Evolutionary conservation across 179 eudicot species (phyloP).

Genomic region (Silene coronaria): DNA sequence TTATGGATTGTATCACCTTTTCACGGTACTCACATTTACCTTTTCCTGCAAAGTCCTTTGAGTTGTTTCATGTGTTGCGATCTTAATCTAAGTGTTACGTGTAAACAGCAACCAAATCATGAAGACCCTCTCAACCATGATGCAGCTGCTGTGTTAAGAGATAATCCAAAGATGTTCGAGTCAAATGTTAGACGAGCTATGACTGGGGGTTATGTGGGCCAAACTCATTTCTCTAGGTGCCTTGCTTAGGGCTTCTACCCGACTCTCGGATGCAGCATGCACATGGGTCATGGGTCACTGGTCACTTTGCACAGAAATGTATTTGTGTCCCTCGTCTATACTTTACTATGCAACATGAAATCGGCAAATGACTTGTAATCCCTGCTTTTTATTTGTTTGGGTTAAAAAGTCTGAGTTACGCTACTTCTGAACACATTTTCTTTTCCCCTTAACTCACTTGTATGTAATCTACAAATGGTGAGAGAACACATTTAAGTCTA

Average conservation of each 20-base stretch:
- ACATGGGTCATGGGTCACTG: constrained; percentile 2
- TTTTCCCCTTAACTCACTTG: constrained; percentile 18
- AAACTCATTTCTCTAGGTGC: constrained; percentile 56
- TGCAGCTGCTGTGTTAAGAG: constrained; percentile 87
- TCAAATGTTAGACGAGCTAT: constrained; percentile 81
- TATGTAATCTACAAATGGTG: constrained; percentile 29
- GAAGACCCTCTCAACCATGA: constrained; percentile 94
- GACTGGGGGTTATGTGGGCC: constrained; percentile 83
- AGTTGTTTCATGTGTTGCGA: not conserved
- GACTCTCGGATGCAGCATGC: constrained; percentile 10
- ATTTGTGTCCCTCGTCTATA: constrained; percentile 19
- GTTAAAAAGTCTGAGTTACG: constrained; percentile 14
- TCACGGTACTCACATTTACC: constrained; percentile 51
- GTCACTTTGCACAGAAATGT: constrained; percentile 16
- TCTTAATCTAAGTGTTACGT: not conserved
- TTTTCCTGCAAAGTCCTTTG: not conserved
- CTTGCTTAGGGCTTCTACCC: constrained; percentile 20
- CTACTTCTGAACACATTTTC: constrained; percentile 5
- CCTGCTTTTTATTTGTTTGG: constrained; percentile 20
- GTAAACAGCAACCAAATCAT: constrained; percentile 71
- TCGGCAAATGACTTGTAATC: not conserved
- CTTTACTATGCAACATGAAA: constrained; percentile 16
- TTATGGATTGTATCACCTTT: constrained; percentile 80
- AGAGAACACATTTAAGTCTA: constrained; percentile 10
- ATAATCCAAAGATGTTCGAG: constrained; percentile 76